phyloP scores from a whole-genome alignment of 2,329 filamentous ascomycete genomes.

The Colletotrichum siamense region DNA sequence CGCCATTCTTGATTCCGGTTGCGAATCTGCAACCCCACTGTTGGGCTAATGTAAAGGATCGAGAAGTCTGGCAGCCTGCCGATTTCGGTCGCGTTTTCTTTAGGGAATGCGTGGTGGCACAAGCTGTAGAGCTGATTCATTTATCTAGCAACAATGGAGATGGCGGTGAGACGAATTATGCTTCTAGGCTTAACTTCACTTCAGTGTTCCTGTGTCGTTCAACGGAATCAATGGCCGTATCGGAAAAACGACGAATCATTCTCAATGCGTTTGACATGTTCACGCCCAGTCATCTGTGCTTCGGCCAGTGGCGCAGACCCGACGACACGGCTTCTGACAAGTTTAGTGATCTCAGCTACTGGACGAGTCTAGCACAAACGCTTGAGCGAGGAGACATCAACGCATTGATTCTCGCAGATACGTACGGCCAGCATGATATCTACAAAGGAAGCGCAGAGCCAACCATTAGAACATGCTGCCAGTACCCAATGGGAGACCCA shows the following conservation, averaged over 20 bases:
- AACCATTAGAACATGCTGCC: slow-evolving; percentile 60
- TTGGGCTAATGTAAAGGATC: not conserved
- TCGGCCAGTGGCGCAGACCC: slow-evolving; percentile 4
- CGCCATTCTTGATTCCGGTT: not conserved
- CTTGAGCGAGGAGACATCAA: slow-evolving; percentile 68
- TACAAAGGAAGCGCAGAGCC: slow-evolving; percentile 59
- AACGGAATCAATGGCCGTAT: accelerated
- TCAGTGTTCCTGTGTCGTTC: accelerated
- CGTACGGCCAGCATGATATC: slow-evolving; percentile 61
- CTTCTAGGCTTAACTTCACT: not conserved
- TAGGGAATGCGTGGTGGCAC: not conserved
- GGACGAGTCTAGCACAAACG: slow-evolving; percentile 68
- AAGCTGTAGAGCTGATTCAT: not conserved
- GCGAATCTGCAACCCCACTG: not conserved
- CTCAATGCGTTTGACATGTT: slow-evolving; percentile 10
- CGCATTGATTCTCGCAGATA: slow-evolving; percentile 68
- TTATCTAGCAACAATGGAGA: not conserved
- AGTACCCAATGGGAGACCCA: slow-evolving; percentile 70
- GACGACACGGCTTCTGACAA: slow-evolving; percentile 1
- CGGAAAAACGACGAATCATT: not conserved
- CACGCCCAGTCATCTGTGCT: slow-evolving; percentile 1
- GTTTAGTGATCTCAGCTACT: slow-evolving; percentile 46
- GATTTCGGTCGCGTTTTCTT: not conserved
- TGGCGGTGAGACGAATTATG: not conserved
- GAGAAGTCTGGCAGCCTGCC: not conserved